These are phyloP conservation scores for Penicillium olsonii DNA, from an alignment of 2,329 filamentous ascomycete genomes.

Conservation along the genomic window DNA sequence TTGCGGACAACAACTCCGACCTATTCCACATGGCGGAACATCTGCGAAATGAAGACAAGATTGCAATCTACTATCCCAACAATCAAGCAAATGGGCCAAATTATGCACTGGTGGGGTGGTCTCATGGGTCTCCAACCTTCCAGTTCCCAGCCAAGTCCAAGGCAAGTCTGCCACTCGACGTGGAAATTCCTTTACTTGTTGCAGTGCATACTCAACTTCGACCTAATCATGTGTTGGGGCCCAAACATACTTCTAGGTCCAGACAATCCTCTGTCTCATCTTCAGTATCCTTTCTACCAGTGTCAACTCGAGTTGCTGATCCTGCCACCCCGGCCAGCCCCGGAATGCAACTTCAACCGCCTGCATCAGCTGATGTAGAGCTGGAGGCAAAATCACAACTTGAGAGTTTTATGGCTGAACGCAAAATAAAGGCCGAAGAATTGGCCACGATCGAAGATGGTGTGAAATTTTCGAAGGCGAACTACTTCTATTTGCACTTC, in stretches of 20 bases:
- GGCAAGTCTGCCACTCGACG: slow-evolving; percentile 2
- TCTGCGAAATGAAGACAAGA: slow-evolving; percentile 26
- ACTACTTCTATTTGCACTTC: slow-evolving; percentile 39
- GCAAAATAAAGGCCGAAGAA: slow-evolving; percentile 30
- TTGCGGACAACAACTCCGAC: slow-evolving; percentile 29
- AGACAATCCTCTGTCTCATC: not conserved
- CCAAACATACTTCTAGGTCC: not conserved
- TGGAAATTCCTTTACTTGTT: slow-evolving; percentile 19
- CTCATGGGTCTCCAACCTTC: slow-evolving; percentile 27
- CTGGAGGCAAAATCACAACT: slow-evolving; percentile 2
- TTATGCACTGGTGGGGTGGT: slow-evolving; percentile 33
- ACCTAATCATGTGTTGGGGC: not conserved
- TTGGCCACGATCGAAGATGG: slow-evolving; percentile 25
- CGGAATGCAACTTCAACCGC: not conserved
- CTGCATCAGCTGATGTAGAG: not conserved
- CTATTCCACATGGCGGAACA: slow-evolving; percentile 30
- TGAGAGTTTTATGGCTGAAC: slow-evolving; percentile 14
- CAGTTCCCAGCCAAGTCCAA: slow-evolving; percentile 12
- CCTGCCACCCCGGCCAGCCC: not conserved
- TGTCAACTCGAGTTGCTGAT: not conserved
- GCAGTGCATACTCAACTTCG: slow-evolving; percentile 18
- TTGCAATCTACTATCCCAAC: slow-evolving; percentile 33
- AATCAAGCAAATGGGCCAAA: not conserved
- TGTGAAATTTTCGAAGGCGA: slow-evolving; percentile 17
- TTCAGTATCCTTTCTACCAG: not conserved